Evolutionary conservation across 2,329 filamentous ascomycete species (phyloP).

Genomic region (Nectriaceae sp.): DNA sequence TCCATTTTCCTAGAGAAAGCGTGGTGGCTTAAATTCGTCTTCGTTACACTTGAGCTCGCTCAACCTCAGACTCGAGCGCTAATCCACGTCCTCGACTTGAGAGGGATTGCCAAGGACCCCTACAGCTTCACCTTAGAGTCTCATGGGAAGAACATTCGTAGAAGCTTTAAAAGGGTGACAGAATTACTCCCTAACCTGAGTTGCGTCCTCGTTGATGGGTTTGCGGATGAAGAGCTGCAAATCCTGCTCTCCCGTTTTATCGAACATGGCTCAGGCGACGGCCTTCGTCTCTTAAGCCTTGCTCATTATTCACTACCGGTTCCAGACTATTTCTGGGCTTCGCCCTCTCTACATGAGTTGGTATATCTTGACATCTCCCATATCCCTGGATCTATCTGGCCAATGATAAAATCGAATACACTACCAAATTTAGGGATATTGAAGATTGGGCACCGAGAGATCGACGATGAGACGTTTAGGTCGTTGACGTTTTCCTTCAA

Average conservation of each 20-base stretch:
- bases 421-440: constrained; percentile 48
- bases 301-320: constrained; percentile 42
- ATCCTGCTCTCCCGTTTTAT: too few species aligned
- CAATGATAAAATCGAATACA: constrained; percentile 37
- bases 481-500: constrained; percentile 37
- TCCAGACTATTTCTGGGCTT: constrained; percentile 42
- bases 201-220: constrained; percentile 51
- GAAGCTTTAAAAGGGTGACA: constrained; percentile 42
- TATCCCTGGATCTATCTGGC: constrained; percentile 46
- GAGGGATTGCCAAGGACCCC: constrained; percentile 41
- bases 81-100: constrained; percentile 51
- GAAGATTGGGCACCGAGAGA: constrained; percentile 49
- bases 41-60: constrained; percentile 35
- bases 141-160: constrained; percentile 35
- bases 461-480: constrained; percentile 46
- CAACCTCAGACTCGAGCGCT: constrained; percentile 44
- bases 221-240: constrained; percentile 45
- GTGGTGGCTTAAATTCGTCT: constrained; percentile 52
- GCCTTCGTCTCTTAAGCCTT: constrained; percentile 49
- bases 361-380: constrained; percentile 57
- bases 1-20: constrained; percentile 42
- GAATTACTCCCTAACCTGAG: constrained; percentile 45
- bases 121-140: constrained; percentile 45
- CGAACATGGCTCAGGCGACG: too few species aligned
- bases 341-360: constrained; percentile 39